Evolutionary conservation across 164 flowering plant genomes (phyloP).

Genomic region (Stephania japonica): DNA sequence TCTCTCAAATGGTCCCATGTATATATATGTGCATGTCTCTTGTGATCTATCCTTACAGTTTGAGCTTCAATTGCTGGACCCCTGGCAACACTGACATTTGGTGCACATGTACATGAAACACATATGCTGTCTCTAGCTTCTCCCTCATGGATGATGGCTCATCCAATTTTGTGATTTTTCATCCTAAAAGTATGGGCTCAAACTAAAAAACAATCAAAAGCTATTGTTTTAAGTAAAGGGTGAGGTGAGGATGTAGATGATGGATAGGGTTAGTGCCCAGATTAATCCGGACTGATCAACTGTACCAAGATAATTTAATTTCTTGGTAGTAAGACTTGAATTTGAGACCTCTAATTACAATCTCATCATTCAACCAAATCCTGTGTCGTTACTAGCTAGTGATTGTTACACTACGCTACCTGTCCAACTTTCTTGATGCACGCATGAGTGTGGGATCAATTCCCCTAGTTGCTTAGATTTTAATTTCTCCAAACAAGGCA

Average conservation of each 20-base stretch:
- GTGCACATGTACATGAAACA: background rate
- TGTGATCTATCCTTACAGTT: background rate
- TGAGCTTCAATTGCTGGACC: background rate
- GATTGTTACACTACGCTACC: background rate
- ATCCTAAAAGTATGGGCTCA: background rate
- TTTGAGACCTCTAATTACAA: too few relatives aligned
- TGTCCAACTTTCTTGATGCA: background rate
- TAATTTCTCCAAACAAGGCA: background rate
- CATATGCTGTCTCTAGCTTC: background rate
- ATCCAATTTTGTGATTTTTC: background rate
- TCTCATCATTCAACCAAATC: too few relatives aligned
- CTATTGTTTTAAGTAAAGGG: too few relatives aligned
- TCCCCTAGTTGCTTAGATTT: background rate
- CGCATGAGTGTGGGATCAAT: background rate
- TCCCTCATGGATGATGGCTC: background rate
- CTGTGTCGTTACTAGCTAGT: background rate
- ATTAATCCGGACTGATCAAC: too few relatives aligned
- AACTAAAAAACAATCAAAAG: too few relatives aligned
- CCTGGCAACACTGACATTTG: background rate
- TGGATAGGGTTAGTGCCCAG: background rate
- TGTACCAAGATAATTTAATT: too few relatives aligned
- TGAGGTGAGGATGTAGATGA: background rate
- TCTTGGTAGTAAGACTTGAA: too few relatives aligned
- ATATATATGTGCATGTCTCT: background rate
- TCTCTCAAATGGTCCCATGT: background rate